phyloP scores from a whole-genome alignment of 805 yeast genomes.

The Spathaspora arborariae region DNA sequence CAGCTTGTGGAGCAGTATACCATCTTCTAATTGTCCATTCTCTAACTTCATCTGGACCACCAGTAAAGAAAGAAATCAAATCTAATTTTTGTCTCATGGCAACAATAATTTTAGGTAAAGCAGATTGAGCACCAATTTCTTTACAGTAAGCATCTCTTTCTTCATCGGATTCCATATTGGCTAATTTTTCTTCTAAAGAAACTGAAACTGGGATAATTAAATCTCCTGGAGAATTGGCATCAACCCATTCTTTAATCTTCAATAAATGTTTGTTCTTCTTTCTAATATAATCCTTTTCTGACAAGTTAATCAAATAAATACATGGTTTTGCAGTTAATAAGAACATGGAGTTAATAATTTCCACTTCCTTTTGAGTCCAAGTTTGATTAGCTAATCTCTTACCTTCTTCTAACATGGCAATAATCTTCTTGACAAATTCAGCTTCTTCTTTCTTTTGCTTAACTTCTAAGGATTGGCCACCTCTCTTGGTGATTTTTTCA shows the following conservation, averaged over 20 bases:
- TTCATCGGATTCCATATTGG: slow-evolving; percentile 80
- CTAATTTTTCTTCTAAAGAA: slow-evolving; percentile 85
- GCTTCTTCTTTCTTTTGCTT: slow-evolving; percentile 87
- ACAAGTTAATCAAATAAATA: slow-evolving; percentile 85
- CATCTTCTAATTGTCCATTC: slow-evolving; percentile 97
- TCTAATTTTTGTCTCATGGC: slow-evolving; percentile 84
- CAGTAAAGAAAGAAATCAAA: slow-evolving; percentile 90
- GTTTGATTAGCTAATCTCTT: slow-evolving; percentile 81
- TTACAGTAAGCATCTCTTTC: slow-evolving; percentile 76
- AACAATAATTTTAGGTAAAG: slow-evolving; percentile 80
- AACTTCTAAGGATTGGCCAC: slow-evolving; percentile 85
- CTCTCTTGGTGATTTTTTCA: slow-evolving; percentile 78
- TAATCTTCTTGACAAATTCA: slow-evolving; percentile 67
- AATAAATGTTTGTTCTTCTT: slow-evolving; percentile 84
- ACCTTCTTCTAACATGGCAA: slow-evolving; percentile 75
- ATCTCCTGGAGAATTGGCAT: slow-evolving; percentile 77
- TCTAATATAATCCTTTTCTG: slow-evolving; percentile 83
- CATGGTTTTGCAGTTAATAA: slow-evolving; percentile 94
- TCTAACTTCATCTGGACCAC: slow-evolving; percentile 94
- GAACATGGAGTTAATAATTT: slow-evolving; percentile 78
- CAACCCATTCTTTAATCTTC: slow-evolving; percentile 88
- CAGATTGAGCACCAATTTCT: slow-evolving; percentile 67
- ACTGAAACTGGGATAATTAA: slow-evolving; percentile 91
- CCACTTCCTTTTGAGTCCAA: slow-evolving; percentile 92
- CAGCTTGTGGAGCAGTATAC: slow-evolving; percentile 96